These are phyloP conservation scores for Digitaria exilis DNA, from an alignment of 202 grass and related monocot genomes.

Conservation along the genomic window DNA sequence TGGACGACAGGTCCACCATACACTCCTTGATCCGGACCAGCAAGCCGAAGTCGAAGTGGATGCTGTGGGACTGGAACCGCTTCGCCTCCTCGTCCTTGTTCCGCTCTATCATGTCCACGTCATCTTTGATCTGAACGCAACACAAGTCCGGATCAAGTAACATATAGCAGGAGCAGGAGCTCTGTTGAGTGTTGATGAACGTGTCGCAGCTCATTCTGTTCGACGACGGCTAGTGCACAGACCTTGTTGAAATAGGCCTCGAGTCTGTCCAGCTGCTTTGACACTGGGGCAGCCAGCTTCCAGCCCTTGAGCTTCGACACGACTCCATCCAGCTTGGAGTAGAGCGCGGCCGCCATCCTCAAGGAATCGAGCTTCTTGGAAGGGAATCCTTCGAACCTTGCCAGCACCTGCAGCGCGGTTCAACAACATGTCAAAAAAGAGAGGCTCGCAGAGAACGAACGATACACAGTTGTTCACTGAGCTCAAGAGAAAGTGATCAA, in stretches of 20 bases:
- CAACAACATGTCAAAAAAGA: background rate
- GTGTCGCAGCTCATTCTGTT: background rate
- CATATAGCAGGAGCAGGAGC: no score
- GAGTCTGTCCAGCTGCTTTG: conserved; percentile 55
- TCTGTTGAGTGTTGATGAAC: background rate
- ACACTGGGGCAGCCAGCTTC: conserved; percentile 46
- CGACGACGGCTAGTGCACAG: background rate
- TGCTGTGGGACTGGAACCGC: conserved; percentile 56
- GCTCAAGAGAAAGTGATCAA: no score
- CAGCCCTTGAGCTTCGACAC: conserved; percentile 45
- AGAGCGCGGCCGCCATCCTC: conserved; percentile 55
- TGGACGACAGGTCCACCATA: conserved; percentile 71
- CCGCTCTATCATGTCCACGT: conserved; percentile 66
- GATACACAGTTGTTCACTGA: background rate
- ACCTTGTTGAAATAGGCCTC: conserved; percentile 72
- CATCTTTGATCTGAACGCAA: conserved; percentile 74
- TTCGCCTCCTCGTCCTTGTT: conserved; percentile 63
- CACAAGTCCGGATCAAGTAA: no score
- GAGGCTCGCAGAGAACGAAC: background rate
- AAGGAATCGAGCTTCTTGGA: conserved; percentile 62
- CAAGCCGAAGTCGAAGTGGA: conserved; percentile 51
- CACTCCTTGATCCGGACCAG: conserved; percentile 62
- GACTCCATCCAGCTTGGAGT: conserved; percentile 56
- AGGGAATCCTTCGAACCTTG: conserved; percentile 70
- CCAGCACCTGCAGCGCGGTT: conserved; percentile 47